Conservation (phyloP, 2,329 filamentous ascomycete genomes). For the Pezicula carpinea region DNA sequence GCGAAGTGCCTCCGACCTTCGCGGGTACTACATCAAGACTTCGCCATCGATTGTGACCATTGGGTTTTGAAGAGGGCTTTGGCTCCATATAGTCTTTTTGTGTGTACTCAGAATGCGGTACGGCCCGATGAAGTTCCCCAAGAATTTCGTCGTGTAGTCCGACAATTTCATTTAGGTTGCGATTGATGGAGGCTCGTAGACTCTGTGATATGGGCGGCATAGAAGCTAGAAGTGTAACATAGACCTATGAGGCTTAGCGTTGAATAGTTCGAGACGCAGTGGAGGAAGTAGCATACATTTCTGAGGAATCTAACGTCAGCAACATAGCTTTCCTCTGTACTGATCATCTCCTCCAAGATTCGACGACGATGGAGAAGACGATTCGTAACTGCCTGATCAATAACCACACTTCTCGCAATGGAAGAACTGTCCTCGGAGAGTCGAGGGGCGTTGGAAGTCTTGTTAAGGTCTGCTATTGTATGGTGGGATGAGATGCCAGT, state of each 20-base stretch:
- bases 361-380: constrained; percentile 72
- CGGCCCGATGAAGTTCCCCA: constrained; percentile 62
- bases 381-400: constrained; percentile 66
- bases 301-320: constrained; percentile 80
- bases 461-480: constrained; percentile 57
- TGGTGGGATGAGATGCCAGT: constrained; percentile 47
- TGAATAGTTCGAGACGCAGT: constrained; percentile 69
- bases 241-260: constrained; percentile 51
- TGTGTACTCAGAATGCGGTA: constrained; percentile 64
- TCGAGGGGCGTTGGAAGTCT: constrained; percentile 54
- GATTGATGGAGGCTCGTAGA: constrained; percentile 68
- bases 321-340: constrained; percentile 84
- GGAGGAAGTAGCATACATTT: constrained; percentile 58
- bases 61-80: constrained; percentile 2
- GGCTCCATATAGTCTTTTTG: constrained; percentile 33
- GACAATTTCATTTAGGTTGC: constrained; percentile 74
- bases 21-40: constrained; percentile 33
- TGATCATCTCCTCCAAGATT: constrained; percentile 79
- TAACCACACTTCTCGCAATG: constrained; percentile 44
- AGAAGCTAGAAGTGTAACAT: constrained; percentile 71
- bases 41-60: constrained; percentile 40
- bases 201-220: constrained; percentile 59
- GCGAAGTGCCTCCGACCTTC: constrained; percentile 31
- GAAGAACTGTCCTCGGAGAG: constrained; percentile 62
- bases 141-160: constrained; percentile 81